Evolutionary conservation across 331 rosid species (phyloP), one percentile per base, ranked within the genome.

Genomic region (Stylosanthes scabra): DNA sequence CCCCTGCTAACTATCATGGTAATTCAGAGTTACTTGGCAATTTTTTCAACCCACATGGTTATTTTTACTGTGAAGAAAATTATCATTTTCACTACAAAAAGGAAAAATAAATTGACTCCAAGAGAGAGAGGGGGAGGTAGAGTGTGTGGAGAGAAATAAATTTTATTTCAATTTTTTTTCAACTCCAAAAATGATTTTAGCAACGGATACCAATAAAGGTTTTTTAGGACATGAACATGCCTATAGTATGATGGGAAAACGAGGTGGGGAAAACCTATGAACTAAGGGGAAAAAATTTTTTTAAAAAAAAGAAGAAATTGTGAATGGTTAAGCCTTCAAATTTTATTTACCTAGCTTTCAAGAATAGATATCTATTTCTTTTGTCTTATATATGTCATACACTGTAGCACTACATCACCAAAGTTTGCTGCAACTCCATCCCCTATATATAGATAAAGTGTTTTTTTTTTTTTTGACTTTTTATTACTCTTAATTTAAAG

Each of bases 1-100:
- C 57, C 70, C 70, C 80, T 70, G 68, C 80, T 74, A 44, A 77
- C 71, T 69, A 74, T 78, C 63, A 74, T 82, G 74, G 68, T 82
- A 74, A 74, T 58, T 63, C 77, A 47, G 70, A 77, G 66, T 64
- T 77, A 63, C 67, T 69, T 65, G n/a, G 29, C 20, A 46, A 12
- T 66, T 72, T 79, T 79, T 73, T 58, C 50, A 42, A 65, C 52
- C 45, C 77, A 28, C 46, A 54, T 62, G 80, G 34, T 68, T 54
- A 72, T 60, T 67, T 60, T 81, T 59, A 65, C 72, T 42, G 71
- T 51, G 44, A 16, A 5, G 49, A 28, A 59, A 20, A 46, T 65
- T 1, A 20, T 40, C 2, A 20, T 40, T 59, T 66, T 77, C 66
- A 9, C 63, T 49, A 6, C 40, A 25, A 31, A 45, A 11, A 3